Percentiles rank a stretch among this genome's conserved stretches.
phyloP scores from a whole-genome alignment of 2,329 filamentous ascomycete species.

The Phaeomoniella chlamydospora region DNA sequence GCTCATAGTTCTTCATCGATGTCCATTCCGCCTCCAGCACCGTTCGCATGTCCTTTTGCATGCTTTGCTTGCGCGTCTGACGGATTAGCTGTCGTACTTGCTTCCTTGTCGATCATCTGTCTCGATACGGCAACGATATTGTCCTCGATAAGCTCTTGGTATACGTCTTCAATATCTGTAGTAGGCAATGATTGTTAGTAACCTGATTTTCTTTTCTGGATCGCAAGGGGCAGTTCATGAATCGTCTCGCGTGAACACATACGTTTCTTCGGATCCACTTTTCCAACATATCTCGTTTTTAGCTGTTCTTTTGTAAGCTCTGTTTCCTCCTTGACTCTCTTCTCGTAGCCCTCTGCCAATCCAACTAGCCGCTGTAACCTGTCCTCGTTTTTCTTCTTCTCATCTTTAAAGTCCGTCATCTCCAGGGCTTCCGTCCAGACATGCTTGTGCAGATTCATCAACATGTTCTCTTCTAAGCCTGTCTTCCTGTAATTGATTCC shows the following conservation, averaged over 20 bases:
- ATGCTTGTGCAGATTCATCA: constrained; percentile 99
- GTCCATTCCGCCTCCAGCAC: constrained; percentile 48
- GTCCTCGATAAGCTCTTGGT: constrained; percentile 94
- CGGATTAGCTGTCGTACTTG: constrained; percentile 72
- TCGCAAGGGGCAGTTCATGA: too few species aligned
- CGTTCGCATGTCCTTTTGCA: constrained; percentile 34
- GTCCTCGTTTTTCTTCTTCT: constrained; percentile 76
- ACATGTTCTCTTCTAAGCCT: constrained; percentile 95
- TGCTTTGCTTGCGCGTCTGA: constrained; percentile 30
- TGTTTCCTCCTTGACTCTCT: constrained; percentile 96
- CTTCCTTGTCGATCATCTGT: constrained; percentile 99
- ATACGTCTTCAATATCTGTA: constrained; percentile 77
- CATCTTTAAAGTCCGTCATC: constrained; percentile 87
- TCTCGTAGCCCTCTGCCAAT: constrained; percentile 92
- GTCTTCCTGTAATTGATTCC: constrained; percentile 98
- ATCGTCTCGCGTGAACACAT: too few species aligned
- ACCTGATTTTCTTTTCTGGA: too few species aligned
- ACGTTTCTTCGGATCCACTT: constrained; percentile 97
- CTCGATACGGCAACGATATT: constrained; percentile 97
- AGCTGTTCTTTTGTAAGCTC: constrained; percentile 94
- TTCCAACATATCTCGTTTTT: constrained; percentile 97
- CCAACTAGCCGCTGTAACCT: constrained; percentile 75
- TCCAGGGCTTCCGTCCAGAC: constrained; percentile 96
- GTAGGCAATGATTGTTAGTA: constrained; percentile 9
- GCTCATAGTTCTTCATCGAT: constrained; percentile 46